phyloP scores from a whole-genome alignment of 2,329 filamentous ascomycete genomes.

The Alternaria sp. region DNA sequence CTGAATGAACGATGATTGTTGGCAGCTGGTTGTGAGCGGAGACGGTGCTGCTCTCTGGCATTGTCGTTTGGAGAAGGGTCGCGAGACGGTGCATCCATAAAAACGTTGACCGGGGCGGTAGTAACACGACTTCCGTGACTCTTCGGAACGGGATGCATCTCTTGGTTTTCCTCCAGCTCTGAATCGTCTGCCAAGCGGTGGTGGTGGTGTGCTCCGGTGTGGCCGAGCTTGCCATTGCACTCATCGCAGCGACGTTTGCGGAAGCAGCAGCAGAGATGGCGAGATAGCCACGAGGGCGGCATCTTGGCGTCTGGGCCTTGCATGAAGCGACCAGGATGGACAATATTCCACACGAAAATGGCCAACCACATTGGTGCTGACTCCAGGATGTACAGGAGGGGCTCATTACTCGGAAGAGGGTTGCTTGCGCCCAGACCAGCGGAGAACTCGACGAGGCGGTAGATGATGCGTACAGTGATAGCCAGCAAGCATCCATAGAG shows the following conservation, averaged over 20 bases:
- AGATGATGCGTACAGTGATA: slow-evolving; percentile 55
- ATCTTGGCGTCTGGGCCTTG: slow-evolving; percentile 26
- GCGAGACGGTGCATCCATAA: slow-evolving; percentile 10
- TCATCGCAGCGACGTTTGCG: slow-evolving; percentile 28
- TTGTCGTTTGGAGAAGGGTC: slow-evolving; percentile 13
- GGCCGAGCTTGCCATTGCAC: slow-evolving; percentile 27
- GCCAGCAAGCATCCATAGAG: slow-evolving; percentile 54
- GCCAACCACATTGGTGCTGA: slow-evolving; percentile 64
- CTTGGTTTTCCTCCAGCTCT: slow-evolving; percentile 18
- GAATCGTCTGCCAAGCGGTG: slow-evolving; percentile 13
- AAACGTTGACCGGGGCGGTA: slow-evolving; percentile 8
- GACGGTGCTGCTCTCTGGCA: slow-evolving; percentile 14
- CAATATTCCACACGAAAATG: slow-evolving; percentile 30
- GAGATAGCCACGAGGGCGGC: slow-evolving; percentile 31
- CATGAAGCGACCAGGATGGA: slow-evolving; percentile 26
- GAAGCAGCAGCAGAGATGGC: slow-evolving; percentile 31
- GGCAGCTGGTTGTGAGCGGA: slow-evolving; percentile 18
- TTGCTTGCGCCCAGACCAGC: slow-evolving; percentile 55
- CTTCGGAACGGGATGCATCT: slow-evolving; percentile 12
- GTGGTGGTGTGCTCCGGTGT: slow-evolving; percentile 21
- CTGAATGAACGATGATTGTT: slow-evolving; percentile 17
- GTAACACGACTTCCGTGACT: slow-evolving; percentile 8
- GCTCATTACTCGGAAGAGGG: slow-evolving; percentile 60
- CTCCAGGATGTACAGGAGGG: slow-evolving; percentile 62
- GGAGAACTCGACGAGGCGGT: slow-evolving; percentile 57